phyloP scores from a whole-genome alignment of 805 yeast species.

The Kazachstania psychrophila region DNA sequence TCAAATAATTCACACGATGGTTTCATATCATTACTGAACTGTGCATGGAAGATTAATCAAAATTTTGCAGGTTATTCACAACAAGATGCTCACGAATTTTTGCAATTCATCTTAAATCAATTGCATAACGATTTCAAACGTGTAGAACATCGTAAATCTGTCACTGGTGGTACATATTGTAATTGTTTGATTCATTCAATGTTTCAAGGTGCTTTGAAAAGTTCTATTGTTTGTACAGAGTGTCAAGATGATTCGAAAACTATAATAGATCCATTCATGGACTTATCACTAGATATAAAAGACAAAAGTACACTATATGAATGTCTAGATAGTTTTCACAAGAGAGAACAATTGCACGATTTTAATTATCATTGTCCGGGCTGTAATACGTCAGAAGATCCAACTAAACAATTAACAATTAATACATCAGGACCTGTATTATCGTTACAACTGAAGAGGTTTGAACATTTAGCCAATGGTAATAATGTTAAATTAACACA shows the following conservation, averaged over 20 bases:
- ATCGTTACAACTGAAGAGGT: constrained; percentile 74
- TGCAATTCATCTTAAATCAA: constrained; percentile 85
- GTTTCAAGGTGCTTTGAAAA: constrained; percentile 75
- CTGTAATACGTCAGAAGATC: constrained; percentile 56
- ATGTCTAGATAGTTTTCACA: constrained; percentile 71
- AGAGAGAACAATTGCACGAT: constrained; percentile 61
- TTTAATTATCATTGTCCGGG: constrained; percentile 58
- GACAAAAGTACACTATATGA: constrained; percentile 40
- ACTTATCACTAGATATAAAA: constrained; percentile 70
- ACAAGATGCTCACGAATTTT: constrained; percentile 97
- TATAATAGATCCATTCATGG: constrained; percentile 84
- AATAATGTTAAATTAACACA: constrained; percentile 63
- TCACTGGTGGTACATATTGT: constrained; percentile 35
- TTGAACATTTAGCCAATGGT: constrained; percentile 35
- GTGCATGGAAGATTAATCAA: constrained; percentile 80
- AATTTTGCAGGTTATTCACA: constrained; percentile 91
- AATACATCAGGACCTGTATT: constrained; percentile 67
- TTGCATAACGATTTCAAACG: constrained; percentile 43
- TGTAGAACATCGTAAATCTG: constrained; percentile 5
- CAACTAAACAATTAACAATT: constrained; percentile 63
- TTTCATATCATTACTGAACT: constrained; percentile 66
- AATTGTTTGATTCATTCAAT: constrained; percentile 73
- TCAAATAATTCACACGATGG: constrained; percentile 38
- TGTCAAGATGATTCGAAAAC: constrained; percentile 53
- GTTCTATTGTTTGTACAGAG: constrained; percentile 63